These are phyloP conservation scores for Petasospora fabianii DNA, from an alignment of 1,139 yeast genomes.

Conservation along the genomic window DNA sequence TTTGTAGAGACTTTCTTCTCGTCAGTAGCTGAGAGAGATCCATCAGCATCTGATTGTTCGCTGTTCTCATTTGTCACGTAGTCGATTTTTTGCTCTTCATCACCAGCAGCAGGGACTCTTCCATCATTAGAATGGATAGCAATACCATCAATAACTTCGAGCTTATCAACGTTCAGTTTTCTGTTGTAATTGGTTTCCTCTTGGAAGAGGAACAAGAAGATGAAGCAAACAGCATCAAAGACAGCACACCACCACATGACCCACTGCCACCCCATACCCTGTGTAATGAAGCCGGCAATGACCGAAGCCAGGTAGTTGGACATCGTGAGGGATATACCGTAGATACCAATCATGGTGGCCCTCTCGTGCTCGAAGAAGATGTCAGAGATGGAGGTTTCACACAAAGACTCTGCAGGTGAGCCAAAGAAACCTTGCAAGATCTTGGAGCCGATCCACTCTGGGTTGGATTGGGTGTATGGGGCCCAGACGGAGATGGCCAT, in stretches of 20 bases:
- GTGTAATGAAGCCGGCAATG: slow-evolving; percentile 46
- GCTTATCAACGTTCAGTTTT: slow-evolving; percentile 16
- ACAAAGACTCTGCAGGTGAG: slow-evolving; percentile 52
- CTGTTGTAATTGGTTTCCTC: slow-evolving; percentile 44
- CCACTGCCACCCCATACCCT: slow-evolving; percentile 49
- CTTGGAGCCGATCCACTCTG: slow-evolving; percentile 35
- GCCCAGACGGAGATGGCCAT: slow-evolving; percentile 39
- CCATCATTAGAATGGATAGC: slow-evolving; percentile 15
- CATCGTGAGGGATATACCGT: slow-evolving; percentile 37
- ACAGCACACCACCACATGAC: slow-evolving; percentile 39
- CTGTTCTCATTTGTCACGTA: slow-evolving; percentile 2
- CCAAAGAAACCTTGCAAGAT: slow-evolving; percentile 42
- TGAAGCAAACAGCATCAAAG: slow-evolving; percentile 41
- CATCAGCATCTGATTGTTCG: background rate
- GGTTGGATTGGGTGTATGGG: slow-evolving; percentile 36
- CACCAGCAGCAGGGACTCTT: slow-evolving; percentile 4
- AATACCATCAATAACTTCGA: slow-evolving; percentile 8
- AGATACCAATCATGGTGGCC: slow-evolving; percentile 43
- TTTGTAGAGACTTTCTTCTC: slow-evolving; percentile 21
- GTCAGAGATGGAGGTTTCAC: slow-evolving; percentile 48
- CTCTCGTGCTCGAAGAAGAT: slow-evolving; percentile 49
- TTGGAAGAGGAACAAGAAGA: slow-evolving; percentile 39
- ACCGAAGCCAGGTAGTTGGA: slow-evolving; percentile 43
- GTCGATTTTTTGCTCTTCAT: slow-evolving; percentile 14
- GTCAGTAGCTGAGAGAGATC: slow-evolving; percentile 1